A percentile compares a stretch with the other conserved stretches of the same genome.
phyloP scores from a whole-genome alignment of 2,329 filamentous ascomycete genomes.

The Cladophialophora exuberans region DNA sequence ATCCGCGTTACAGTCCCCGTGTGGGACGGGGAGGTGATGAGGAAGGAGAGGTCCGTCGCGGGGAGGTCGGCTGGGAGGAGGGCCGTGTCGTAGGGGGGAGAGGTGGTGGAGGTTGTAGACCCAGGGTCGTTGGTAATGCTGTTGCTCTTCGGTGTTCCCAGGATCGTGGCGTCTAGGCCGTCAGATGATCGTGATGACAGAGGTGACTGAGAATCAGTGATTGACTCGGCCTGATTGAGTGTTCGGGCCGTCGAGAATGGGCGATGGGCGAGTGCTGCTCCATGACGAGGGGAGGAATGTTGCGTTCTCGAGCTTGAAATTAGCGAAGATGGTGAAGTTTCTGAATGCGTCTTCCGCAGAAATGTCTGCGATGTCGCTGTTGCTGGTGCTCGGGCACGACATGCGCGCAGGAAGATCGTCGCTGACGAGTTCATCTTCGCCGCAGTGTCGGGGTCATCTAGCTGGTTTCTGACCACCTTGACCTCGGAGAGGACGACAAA shows the following conservation, averaged over 20 bases:
- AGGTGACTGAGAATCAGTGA: constrained; percentile 1
- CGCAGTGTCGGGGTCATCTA: background rate
- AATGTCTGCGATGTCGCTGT: background rate
- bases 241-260: constrained; percentile 14
- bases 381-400: constrained; percentile 19
- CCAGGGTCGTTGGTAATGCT: background rate
- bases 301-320: background rate
- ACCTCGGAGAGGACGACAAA: too few relatives aligned
- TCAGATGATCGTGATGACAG: background rate
- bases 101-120: background rate
- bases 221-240: constrained; percentile 3
- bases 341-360: background rate
- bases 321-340: background rate
- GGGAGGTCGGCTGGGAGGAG: background rate
- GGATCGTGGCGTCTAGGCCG: constrained; percentile 9
- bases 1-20: constrained; percentile 19
- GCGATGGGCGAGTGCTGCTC: background rate
- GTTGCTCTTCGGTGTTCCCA: background rate
- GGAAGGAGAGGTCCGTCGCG: constrained; percentile 6
- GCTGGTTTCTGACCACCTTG: too few relatives aligned
- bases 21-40: constrained; percentile 1
- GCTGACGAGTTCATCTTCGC: constrained; percentile 10
- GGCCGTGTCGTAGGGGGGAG: background rate
- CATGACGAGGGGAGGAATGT: background rate
- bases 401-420: constrained; percentile 20